Conservation (phyloP, 1,284 basidiomycete species). For the Sphaerobolus stellatus region DNA sequence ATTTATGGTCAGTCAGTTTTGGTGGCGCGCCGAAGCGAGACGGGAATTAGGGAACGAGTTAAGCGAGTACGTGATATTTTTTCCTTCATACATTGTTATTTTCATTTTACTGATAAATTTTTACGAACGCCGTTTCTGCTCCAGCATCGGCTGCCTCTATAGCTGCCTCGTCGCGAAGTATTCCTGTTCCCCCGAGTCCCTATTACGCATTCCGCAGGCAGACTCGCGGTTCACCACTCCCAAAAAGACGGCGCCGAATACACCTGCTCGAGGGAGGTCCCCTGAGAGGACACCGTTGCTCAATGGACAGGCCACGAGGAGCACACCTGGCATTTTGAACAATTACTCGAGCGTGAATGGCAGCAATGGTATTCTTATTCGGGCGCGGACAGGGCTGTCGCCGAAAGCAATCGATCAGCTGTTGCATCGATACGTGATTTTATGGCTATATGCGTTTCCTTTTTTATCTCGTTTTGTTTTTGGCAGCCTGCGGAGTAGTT, state of each 20-base stretch:
- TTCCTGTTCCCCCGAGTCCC: constrained; percentile 37
- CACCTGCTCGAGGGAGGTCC: constrained; percentile 1
- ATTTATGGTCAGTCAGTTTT: constrained; percentile 80
- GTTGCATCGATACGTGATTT: constrained; percentile 74
- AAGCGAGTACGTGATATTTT: constrained; percentile 65
- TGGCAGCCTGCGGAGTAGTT: no score
- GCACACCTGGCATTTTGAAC: not conserved
- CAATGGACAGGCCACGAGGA: not conserved
- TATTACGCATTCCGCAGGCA: no score
- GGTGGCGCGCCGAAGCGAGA: constrained; percentile 95
- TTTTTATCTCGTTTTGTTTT: constrained; percentile 1
- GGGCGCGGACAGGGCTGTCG: no score
- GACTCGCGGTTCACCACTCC: no score
- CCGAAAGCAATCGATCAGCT: constrained; percentile 33
- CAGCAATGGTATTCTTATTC: no score
- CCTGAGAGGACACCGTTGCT: constrained; percentile 11
- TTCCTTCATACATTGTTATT: not conserved
- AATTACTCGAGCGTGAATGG: no score
- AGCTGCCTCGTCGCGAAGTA: constrained; percentile 77
- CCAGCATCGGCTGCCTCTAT: constrained; percentile 84
- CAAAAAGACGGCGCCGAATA: no score
- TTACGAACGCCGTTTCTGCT: constrained; percentile 82
- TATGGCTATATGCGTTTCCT: constrained; percentile 76
- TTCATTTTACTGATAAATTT: constrained; percentile 1
- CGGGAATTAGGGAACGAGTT: constrained; percentile 82